phyloP scores from a whole-genome alignment of 164 flowering plant genomes.

The Stephania yunnanensis region DNA sequence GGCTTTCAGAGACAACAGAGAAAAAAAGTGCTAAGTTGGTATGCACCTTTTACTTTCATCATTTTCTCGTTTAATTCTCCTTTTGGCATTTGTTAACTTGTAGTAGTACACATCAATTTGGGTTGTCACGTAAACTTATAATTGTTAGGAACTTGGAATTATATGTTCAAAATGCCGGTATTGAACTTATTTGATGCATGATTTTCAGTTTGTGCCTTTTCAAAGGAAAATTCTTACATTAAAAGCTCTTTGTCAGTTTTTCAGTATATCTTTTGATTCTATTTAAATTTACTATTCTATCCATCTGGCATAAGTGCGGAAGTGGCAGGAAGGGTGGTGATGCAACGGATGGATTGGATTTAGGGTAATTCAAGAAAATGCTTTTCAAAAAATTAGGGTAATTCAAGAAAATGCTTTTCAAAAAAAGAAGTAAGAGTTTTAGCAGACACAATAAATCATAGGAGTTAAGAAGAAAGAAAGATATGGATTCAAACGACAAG shows the following conservation, averaged over 20 bases:
- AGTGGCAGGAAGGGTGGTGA: too few relatives aligned
- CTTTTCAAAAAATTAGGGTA: neutral
- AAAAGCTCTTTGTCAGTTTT: neutral
- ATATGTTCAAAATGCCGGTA: neutral
- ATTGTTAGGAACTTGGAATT: neutral
- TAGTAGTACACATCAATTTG: neutral
- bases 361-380: neutral
- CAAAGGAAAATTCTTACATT: neutral
- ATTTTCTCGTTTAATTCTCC: neutral
- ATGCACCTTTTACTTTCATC: neutral
- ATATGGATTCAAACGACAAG: neutral
- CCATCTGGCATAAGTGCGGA: neutral
- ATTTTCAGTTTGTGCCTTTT: neutral
- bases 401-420: neutral
- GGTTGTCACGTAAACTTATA: neutral
- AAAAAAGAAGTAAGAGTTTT: too few relatives aligned
- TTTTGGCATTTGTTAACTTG: neutral
- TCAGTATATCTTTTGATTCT: neutral
- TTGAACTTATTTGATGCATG: neutral
- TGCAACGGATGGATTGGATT: neutral
- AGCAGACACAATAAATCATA: too few relatives aligned
- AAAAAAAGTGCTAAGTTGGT: conserved; percentile 77
- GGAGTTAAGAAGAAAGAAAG: neutral
- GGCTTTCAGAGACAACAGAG: conserved; percentile 80
- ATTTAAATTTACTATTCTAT: neutral